These are phyloP conservation scores for Gamarada debralockiae DNA, from an alignment of 495 filamentous ascomycete species.

Conservation along the genomic window DNA sequence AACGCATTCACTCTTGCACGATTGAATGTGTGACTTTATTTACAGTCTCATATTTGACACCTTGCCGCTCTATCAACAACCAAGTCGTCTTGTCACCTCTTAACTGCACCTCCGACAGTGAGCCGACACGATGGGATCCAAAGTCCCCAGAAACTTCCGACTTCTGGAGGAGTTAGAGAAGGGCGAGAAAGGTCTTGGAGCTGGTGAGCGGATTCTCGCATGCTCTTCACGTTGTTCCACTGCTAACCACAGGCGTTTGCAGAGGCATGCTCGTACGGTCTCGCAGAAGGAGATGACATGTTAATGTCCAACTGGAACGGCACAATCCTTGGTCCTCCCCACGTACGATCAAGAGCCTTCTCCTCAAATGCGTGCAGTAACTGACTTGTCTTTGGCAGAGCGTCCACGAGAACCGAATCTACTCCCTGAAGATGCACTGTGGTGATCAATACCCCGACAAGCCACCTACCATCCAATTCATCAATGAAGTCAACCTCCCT, in stretches of 20 bases:
- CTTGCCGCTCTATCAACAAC: neutral
- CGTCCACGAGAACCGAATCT: slow-evolving; percentile 96
- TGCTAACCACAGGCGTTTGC: neutral
- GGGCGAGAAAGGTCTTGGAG: slow-evolving; percentile 94
- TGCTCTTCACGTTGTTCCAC: neutral
- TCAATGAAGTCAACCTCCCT: slow-evolving; percentile 90
- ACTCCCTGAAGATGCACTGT: slow-evolving; percentile 96
- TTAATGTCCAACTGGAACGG: slow-evolving; percentile 99
- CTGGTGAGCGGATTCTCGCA: slow-evolving; percentile 53
- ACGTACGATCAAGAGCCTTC: slow-evolving; percentile 55
- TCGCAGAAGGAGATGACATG: slow-evolving; percentile 91
- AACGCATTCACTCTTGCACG: too few relatives aligned
- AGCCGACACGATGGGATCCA: slow-evolving; percentile 61
- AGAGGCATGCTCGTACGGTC: slow-evolving; percentile 97
- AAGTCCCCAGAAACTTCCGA: slow-evolving; percentile 91
- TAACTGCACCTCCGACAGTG: neutral
- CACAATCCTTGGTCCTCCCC: slow-evolving; percentile 93
- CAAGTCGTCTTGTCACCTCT: neutral
- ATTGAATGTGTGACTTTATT: too few relatives aligned
- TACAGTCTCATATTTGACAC: too few relatives aligned
- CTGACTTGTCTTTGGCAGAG: slow-evolving; percentile 70
- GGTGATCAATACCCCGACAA: slow-evolving; percentile 83
- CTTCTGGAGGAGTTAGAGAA: slow-evolving; percentile 97
- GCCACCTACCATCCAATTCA: slow-evolving; percentile 85
- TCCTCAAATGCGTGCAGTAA: neutral